Evolutionary conservation across 2,329 filamentous ascomycete genomes (phyloP).

Genomic region (Cladosporium phlei): DNA sequence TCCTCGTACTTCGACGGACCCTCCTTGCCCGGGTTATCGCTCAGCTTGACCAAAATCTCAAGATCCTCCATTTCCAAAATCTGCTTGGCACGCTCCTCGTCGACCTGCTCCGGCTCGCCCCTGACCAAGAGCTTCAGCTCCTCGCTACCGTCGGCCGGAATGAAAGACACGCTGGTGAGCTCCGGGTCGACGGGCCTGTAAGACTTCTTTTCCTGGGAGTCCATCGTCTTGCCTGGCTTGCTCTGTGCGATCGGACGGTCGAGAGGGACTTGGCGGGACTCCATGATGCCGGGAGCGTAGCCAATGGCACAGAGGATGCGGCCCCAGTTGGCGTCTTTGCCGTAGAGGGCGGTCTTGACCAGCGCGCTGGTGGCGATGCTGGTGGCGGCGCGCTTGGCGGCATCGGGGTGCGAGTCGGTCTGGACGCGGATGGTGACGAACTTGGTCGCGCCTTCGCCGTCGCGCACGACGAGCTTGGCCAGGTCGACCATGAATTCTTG

Average conservation of each 20-base stretch:
- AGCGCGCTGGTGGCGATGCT: slow-evolving; percentile 87
- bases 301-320: slow-evolving; percentile 93
- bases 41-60: slow-evolving; percentile 70
- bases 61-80: slow-evolving; percentile 74
- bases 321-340: slow-evolving; percentile 97
- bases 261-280: slow-evolving; percentile 21
- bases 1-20: slow-evolving; percentile 44
- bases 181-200: slow-evolving; percentile 57
- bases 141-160: slow-evolving; percentile 69
- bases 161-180: slow-evolving; percentile 71
- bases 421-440: slow-evolving; percentile 85
- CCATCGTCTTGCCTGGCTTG: background rate
- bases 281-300: slow-evolving; percentile 61
- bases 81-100: slow-evolving; percentile 70
- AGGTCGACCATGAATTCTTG: slow-evolving; percentile 76
- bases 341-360: slow-evolving; percentile 96
- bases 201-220: background rate
- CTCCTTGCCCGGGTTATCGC: slow-evolving; percentile 48
- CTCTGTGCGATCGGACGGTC: background rate
- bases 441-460: slow-evolving; percentile 96
- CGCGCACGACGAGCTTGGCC: slow-evolving; percentile 87
- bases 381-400: slow-evolving; percentile 74
- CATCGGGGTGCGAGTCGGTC: slow-evolving; percentile 14
- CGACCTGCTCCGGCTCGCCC: slow-evolving; percentile 73
- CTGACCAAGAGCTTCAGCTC: slow-evolving; percentile 73